These are phyloP conservation scores for Boletus rufocinnamomeus DNA, from an alignment of 768 basidiomycete genomes.

Conservation along the genomic window DNA sequence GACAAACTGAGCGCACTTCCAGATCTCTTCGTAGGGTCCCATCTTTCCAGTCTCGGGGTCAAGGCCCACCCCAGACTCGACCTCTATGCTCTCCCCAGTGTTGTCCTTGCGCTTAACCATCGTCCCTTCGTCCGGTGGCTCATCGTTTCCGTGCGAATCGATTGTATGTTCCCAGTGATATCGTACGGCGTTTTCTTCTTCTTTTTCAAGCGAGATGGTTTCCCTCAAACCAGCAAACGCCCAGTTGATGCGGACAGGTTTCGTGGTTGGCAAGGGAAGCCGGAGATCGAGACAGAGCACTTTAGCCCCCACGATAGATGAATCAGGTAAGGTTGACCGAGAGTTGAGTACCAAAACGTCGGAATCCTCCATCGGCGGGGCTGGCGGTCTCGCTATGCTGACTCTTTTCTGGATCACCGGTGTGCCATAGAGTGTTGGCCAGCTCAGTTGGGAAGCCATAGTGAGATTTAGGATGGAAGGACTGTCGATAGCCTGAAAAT, in stretches of 20 bases:
- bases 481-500: not conserved
- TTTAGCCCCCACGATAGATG: not conserved
- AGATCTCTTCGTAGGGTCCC: constrained; percentile 23
- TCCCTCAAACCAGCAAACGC: constrained; percentile 19
- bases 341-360: constrained; percentile 24
- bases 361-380: constrained; percentile 19
- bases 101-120: constrained; percentile 5
- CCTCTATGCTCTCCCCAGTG: constrained; percentile 11
- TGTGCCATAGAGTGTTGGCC: constrained; percentile 10
- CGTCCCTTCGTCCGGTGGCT: constrained; percentile 17
- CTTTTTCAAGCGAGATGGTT: constrained; percentile 4
- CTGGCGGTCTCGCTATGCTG: constrained; percentile 17
- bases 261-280: constrained; percentile 5
- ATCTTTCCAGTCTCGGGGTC: constrained; percentile 18
- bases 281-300: constrained; percentile 26
- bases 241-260: constrained; percentile 9
- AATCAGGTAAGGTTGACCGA: constrained; percentile 13
- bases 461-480: not conserved
- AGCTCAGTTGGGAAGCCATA: not conserved
- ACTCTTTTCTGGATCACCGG: constrained; percentile 13
- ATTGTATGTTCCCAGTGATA: constrained; percentile 21
- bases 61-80: constrained; percentile 19
- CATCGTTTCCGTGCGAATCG: constrained; percentile 17
- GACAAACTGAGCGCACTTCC: constrained; percentile 15
- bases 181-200: constrained; percentile 2